phyloP scores from a whole-genome alignment of 2,329 filamentous ascomycete species.

The Leptosphaerulina australis region DNA sequence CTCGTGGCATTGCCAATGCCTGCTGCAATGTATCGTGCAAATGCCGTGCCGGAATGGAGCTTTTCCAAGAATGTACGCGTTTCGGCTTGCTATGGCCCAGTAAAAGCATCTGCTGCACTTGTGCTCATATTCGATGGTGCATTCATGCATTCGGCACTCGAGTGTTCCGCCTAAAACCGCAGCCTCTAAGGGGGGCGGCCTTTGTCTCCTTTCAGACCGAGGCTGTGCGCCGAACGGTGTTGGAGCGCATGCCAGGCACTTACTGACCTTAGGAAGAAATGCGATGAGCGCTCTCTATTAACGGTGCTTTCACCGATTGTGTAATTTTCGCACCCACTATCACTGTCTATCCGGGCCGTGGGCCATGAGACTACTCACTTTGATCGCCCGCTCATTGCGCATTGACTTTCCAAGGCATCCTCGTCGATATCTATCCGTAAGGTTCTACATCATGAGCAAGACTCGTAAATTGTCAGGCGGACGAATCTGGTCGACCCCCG shows the following conservation, averaged over 20 bases:
- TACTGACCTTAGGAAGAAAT: background rate
- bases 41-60: background rate
- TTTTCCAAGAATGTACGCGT: background rate
- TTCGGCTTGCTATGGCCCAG: background rate
- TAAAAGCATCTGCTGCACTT: background rate
- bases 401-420: background rate
- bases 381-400: background rate
- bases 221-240: background rate
- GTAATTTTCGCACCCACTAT: conserved; percentile 7
- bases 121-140: background rate
- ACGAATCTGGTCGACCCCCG: background rate
- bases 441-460: background rate
- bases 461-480: conserved; percentile 3
- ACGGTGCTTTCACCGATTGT: background rate
- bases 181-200: background rate
- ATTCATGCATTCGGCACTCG: background rate
- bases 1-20: background rate
- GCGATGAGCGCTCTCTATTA: background rate
- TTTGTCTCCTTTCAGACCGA: background rate
- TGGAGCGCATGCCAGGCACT: background rate
- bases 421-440: background rate
- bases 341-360: conserved; percentile 14
- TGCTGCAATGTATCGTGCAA: background rate
- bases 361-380: background rate
- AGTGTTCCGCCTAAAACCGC: background rate